Conservation (phyloP, 768 basidiomycete genomes). For the Cubamyces lactineus region DNA sequence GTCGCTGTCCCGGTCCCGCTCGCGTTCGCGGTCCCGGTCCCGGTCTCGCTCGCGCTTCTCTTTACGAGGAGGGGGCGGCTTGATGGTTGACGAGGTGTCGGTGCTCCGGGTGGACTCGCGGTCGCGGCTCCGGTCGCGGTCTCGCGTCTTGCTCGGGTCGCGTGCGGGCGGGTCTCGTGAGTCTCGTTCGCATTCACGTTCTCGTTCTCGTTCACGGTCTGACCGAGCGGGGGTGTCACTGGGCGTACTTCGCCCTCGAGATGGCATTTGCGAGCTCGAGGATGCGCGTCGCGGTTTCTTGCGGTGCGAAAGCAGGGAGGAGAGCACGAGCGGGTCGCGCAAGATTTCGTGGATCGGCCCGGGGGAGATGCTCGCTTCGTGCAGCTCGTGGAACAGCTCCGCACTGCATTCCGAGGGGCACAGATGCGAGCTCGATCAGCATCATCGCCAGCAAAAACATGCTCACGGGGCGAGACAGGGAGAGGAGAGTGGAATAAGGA, state of each 20-base stretch:
- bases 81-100: slow-evolving; percentile 19
- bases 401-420: slow-evolving; percentile 10
- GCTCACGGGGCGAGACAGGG: not conserved
- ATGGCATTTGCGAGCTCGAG: slow-evolving; percentile 36
- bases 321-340: slow-evolving; percentile 46
- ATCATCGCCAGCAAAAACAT: not conserved
- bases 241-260: slow-evolving; percentile 32
- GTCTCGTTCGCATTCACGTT: not conserved
- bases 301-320: slow-evolving; percentile 38
- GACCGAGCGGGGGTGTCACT: not conserved
- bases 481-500: no score
- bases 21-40: slow-evolving; percentile 23
- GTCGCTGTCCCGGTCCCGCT: slow-evolving; percentile 24
- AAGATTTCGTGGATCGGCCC: slow-evolving; percentile 49
- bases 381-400: slow-evolving; percentile 32
- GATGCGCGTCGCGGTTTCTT: slow-evolving; percentile 41
- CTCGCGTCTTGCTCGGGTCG: slow-evolving; percentile 5
- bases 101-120: slow-evolving; percentile 19
- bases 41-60: slow-evolving; percentile 37
- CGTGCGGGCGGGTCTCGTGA: not conserved
- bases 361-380: slow-evolving; percentile 49
- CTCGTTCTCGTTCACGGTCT: slow-evolving; percentile 7
- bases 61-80: slow-evolving; percentile 34
- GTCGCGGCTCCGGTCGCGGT: slow-evolving; percentile 15
- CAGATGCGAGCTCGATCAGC: not conserved